Percentiles rank a stretch among this genome's conserved stretches.
phyloP scores from a whole-genome alignment of 2,329 filamentous ascomycete genomes.

The Hypoxylon rubiginosum region DNA sequence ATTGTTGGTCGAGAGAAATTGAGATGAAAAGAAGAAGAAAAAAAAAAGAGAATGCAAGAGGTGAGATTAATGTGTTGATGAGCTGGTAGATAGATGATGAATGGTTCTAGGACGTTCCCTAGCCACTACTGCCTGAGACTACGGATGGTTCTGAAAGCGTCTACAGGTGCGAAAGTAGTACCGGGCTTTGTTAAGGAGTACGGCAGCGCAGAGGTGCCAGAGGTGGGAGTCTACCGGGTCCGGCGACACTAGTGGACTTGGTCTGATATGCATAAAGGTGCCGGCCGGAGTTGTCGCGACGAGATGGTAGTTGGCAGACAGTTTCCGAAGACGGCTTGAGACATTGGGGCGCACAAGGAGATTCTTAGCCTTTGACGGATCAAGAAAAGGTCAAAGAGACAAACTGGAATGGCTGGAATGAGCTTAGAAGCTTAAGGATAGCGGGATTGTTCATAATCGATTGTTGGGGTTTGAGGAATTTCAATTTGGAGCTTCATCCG shows the following conservation, averaged over 20 bases:
- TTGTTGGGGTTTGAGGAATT: slow-evolving; percentile 27
- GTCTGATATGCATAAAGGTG: slow-evolving; percentile 42
- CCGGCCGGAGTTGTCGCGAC: slow-evolving; percentile 38
- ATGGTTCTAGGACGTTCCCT: slow-evolving; percentile 38
- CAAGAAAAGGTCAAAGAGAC: slow-evolving; percentile 33
- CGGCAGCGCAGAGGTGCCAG: slow-evolving; percentile 5
- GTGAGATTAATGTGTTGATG: slow-evolving; percentile 19
- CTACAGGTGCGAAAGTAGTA: slow-evolving; percentile 16
- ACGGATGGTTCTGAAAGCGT: slow-evolving; percentile 46
- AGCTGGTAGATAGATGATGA: slow-evolving; percentile 40
- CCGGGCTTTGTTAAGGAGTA: slow-evolving; percentile 42
- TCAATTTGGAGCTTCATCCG: slow-evolving; percentile 14
- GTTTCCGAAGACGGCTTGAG: slow-evolving; percentile 46
- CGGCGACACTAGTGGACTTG: slow-evolving; percentile 39
- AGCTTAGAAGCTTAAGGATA: slow-evolving; percentile 11
- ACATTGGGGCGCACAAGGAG: slow-evolving; percentile 41
- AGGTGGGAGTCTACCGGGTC: slow-evolving; percentile 40
- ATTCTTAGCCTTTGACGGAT: slow-evolving; percentile 31
- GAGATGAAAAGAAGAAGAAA: slow-evolving; percentile 4
- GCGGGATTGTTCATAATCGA: slow-evolving; percentile 12
- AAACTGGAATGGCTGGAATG: slow-evolving; percentile 40
- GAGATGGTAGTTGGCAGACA: slow-evolving; percentile 33
- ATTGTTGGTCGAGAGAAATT: slow-evolving; percentile 7
- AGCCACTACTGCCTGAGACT: slow-evolving; percentile 26
- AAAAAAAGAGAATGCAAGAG: slow-evolving; percentile 2